Conservation (phyloP, 208 protist species). For the Wallacemonas collosoma region DNA sequence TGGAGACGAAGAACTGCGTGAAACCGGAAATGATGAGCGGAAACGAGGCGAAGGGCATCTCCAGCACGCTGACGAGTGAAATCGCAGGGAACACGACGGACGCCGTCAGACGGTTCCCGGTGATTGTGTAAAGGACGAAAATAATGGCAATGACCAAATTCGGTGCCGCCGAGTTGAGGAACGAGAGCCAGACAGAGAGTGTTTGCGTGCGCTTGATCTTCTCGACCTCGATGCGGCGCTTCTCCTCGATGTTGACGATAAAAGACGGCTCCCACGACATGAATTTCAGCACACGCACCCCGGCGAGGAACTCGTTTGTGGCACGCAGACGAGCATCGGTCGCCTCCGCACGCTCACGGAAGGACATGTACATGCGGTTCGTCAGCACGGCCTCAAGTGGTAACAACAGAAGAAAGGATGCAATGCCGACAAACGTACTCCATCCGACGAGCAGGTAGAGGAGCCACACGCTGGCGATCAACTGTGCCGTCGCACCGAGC, state of each 20-base stretch:
- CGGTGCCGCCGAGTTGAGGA: slow-evolving; percentile 46
- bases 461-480: slow-evolving; percentile 36
- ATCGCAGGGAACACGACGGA: slow-evolving; percentile 83
- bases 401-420: slow-evolving; percentile 40
- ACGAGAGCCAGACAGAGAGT: slow-evolving; percentile 18
- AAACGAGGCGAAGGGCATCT: slow-evolving; percentile 80
- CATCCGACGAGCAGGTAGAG: slow-evolving; percentile 39
- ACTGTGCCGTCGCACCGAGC: slow-evolving; percentile 37
- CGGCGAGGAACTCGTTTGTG: slow-evolving; percentile 77
- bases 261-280: slow-evolving; percentile 71
- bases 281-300: slow-evolving; percentile 84
- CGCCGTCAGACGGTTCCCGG: slow-evolving; percentile 62
- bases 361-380: slow-evolving; percentile 26
- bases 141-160: slow-evolving; percentile 51
- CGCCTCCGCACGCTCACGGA: slow-evolving; percentile 22
- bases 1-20: slow-evolving; percentile 69
- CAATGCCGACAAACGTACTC: slow-evolving; percentile 53
- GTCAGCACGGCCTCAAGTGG: slow-evolving; percentile 42
- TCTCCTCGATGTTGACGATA: slow-evolving; percentile 18
- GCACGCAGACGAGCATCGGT: slow-evolving; percentile 77
- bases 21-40: slow-evolving; percentile 57
- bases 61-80: slow-evolving; percentile 71
- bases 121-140: slow-evolving; percentile 43
- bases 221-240: slow-evolving; percentile 30
- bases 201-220: slow-evolving; percentile 22